Evolutionary conservation across 108 stramenopile genomes (phyloP).

Genomic region (Aurantiochytrium sp.): DNA sequence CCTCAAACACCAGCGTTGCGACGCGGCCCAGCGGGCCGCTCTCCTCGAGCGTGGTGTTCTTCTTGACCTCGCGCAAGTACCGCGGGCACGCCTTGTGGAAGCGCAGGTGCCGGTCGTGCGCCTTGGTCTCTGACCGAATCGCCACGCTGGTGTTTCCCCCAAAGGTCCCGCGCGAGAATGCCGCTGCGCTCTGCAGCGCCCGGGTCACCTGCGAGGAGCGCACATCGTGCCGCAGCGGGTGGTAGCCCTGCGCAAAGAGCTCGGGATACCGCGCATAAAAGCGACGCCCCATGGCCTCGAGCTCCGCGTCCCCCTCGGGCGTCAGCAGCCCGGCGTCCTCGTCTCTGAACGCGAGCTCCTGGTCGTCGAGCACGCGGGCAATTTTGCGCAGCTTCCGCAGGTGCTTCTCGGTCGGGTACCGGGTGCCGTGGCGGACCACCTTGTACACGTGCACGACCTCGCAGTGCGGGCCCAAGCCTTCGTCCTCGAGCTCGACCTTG

Average conservation of each 20-base stretch:
- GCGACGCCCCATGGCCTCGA: neutral
- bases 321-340: conserved; percentile 6
- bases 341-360: neutral
- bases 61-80: neutral
- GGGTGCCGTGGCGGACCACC: neutral
- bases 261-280: neutral
- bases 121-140: neutral
- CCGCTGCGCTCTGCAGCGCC: neutral
- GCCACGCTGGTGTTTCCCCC: neutral
- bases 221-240: neutral
- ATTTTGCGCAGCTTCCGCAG: neutral
- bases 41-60: neutral
- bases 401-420: conserved; percentile 13
- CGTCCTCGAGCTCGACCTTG: too few relatives aligned
- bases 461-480: neutral
- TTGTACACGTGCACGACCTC: conserved; percentile 13
- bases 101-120: neutral
- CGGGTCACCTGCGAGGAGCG: neutral
- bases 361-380: neutral
- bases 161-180: neutral
- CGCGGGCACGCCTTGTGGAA: neutral
- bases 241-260: neutral
- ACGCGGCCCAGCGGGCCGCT: neutral
- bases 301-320: neutral
- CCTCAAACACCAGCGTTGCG: neutral